These are phyloP conservation scores for Pluteus cervinus DNA, from an alignment of 768 basidiomycete genomes.

Conservation along the genomic window DNA sequence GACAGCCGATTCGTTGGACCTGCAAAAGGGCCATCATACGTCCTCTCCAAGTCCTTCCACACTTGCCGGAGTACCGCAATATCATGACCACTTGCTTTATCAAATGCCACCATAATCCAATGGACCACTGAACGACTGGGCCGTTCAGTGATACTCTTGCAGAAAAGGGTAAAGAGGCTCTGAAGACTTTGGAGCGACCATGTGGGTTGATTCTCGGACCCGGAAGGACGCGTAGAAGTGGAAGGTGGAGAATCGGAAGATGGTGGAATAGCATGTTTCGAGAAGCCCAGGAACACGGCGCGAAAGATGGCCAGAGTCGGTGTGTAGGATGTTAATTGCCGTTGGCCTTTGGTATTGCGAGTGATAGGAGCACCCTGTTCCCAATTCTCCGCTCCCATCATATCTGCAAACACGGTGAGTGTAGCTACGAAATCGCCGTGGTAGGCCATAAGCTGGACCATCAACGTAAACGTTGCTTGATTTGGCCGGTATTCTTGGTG, in stretches of 20 bases:
- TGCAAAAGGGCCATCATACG: constrained; percentile 41
- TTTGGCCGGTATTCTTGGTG: constrained; percentile 45
- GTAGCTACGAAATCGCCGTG: constrained; percentile 57
- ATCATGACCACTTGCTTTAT: constrained; percentile 52
- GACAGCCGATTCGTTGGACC: constrained; percentile 39
- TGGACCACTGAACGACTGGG: constrained; percentile 46
- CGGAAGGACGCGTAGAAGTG: constrained; percentile 5
- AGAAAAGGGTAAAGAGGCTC: constrained; percentile 55
- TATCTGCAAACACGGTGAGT: constrained; percentile 58
- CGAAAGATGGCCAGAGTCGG: constrained; percentile 56
- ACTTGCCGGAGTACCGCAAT: constrained; percentile 42
- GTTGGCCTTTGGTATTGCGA: constrained; percentile 18
- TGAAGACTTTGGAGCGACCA: constrained; percentile 61
- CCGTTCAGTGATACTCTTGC: constrained; percentile 43
- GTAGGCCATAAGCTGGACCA: constrained; percentile 69
- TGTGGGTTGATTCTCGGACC: constrained; percentile 12
- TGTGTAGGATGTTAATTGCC: constrained; percentile 23
- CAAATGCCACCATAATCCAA: constrained; percentile 66
- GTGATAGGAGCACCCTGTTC: constrained; percentile 26
- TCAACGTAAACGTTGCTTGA: constrained; percentile 55
- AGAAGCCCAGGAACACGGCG: constrained; percentile 71
- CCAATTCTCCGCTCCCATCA: constrained; percentile 44
- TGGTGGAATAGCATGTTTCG: constrained; percentile 43
- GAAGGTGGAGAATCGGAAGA: constrained; percentile 2
- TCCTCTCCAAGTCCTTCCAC: constrained; percentile 50